These are phyloP conservation scores for Pseudoturritis turrita DNA, from an alignment of 345 rosid genomes.

Conservation along the genomic window DNA sequence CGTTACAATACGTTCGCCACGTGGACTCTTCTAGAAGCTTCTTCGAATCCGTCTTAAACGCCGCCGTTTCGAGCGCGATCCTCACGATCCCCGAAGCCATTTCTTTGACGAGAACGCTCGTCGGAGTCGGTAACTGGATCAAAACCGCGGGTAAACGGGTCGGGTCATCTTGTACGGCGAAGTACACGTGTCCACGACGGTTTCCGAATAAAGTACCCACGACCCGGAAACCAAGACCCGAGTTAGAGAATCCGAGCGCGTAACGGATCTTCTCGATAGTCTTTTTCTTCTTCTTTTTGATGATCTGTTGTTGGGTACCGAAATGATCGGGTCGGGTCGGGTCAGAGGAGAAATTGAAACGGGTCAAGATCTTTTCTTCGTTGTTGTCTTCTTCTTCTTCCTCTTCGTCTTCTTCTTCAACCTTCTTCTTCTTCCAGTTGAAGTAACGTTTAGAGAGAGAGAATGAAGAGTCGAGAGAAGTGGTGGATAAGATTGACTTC, in stretches of 20 bases:
- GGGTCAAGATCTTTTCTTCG: slow-evolving; percentile 27
- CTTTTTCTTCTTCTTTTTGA: slow-evolving; percentile 33
- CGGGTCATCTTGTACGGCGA: slow-evolving; percentile 77
- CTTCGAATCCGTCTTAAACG: slow-evolving; percentile 26
- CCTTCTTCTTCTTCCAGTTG: slow-evolving; percentile 72
- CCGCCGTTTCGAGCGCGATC: slow-evolving; percentile 51
- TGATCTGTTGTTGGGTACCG: slow-evolving; percentile 10
- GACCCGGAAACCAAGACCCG: slow-evolving; percentile 55
- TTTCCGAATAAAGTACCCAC: slow-evolving; percentile 84
- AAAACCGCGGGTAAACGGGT: slow-evolving; percentile 55
- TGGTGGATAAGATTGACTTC: slow-evolving; percentile 66
- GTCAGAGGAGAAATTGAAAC: slow-evolving; percentile 21
- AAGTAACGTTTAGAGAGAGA: slow-evolving; percentile 88
- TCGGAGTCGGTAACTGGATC: slow-evolving; percentile 77
- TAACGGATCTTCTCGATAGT: slow-evolving; percentile 58
- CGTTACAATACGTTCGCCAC: slow-evolving; percentile 90
- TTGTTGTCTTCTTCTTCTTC: slow-evolving; percentile 32
- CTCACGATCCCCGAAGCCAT: slow-evolving; percentile 95
- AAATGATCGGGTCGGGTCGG: slow-evolving; percentile 14
- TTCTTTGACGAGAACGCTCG: slow-evolving; percentile 71
- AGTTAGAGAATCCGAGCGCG: slow-evolving; percentile 37
- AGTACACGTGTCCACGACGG: slow-evolving; percentile 80
- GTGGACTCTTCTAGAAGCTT: slow-evolving; percentile 61
- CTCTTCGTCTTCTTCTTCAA: slow-evolving; percentile 49
- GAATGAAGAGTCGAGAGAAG: slow-evolving; percentile 74